Evolutionary conservation across 345 rosid species (phyloP).

Genomic region (Rhodamnia argentea): DNA sequence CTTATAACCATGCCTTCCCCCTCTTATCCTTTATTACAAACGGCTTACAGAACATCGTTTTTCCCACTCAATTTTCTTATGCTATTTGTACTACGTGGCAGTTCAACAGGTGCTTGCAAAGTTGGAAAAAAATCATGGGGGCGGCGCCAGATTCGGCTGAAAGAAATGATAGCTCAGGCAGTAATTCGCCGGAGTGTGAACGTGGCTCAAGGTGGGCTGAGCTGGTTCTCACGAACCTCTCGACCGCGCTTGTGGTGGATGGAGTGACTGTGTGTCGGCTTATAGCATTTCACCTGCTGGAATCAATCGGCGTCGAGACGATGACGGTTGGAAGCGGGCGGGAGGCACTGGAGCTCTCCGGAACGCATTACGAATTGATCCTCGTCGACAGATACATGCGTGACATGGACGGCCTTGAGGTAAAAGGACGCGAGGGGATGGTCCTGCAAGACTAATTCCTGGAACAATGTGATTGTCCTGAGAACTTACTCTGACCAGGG

Average conservation of each 20-base stretch:
- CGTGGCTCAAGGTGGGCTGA: neutral
- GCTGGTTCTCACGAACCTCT: neutral
- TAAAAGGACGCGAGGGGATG: neutral
- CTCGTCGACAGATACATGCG: neutral
- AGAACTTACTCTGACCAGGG: neutral
- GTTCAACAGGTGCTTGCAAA: neutral
- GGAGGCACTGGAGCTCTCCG: neutral
- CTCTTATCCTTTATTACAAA: neutral
- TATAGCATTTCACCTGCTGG: neutral
- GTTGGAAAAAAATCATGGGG: neutral
- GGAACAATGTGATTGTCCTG: neutral
- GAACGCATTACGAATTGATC: neutral
- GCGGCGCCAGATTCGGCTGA: neutral
- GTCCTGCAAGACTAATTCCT: neutral
- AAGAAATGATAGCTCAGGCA: neutral
- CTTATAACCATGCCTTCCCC: neutral
- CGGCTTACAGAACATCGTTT: neutral
- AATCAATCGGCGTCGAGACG: neutral
- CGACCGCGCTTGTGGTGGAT: neutral
- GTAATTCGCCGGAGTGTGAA: neutral
- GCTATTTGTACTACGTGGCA: neutral
- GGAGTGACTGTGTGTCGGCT: neutral
- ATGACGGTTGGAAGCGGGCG: neutral
- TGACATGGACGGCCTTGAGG: neutral
- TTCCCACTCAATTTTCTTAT: neutral